A percentile compares a stretch with the other conserved stretches of the same genome.
Conservation (phyloP, 345 rosid genomes). For the Punica granatum region DNA sequence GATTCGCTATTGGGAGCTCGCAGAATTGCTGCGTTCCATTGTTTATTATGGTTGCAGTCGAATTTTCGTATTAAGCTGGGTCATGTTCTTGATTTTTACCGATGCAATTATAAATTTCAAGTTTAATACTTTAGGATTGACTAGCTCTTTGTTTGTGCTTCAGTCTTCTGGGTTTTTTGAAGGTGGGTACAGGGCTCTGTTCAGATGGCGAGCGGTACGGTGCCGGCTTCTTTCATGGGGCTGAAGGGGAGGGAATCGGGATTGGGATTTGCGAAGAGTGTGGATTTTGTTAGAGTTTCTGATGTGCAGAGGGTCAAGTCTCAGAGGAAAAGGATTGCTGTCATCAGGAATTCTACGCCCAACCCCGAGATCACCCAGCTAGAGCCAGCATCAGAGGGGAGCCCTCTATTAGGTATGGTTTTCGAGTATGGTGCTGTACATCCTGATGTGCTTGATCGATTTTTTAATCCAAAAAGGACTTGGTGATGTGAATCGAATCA, state of each 20-base stretch:
- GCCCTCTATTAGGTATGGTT: constrained; percentile 70
- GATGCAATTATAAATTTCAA: too few species aligned
- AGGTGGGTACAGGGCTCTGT: constrained; percentile 14
- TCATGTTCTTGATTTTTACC: background rate
- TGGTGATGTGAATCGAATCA: background rate
- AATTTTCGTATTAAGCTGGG: background rate
- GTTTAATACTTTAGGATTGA: too few species aligned
- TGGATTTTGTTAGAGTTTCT: constrained; percentile 59
- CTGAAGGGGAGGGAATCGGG: constrained; percentile 47
- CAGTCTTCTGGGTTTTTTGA: constrained; percentile 4
- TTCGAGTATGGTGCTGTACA: background rate
- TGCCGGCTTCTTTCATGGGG: constrained; percentile 61
- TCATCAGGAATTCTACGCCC: constrained; percentile 56
- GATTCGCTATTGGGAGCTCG: background rate
- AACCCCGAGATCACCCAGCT: constrained; percentile 62
- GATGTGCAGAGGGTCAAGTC: constrained; percentile 47
- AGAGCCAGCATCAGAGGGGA: constrained; percentile 78
- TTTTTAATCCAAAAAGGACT: background rate
- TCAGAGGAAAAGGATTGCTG: constrained; percentile 34
- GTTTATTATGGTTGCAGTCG: background rate
- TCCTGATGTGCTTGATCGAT: background rate
- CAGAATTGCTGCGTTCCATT: background rate
- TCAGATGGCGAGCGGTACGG: constrained; percentile 69
- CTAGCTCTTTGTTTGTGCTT: background rate
- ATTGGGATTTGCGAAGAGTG: constrained; percentile 48